Base-by-base conservation (phyloP, 257 asterid species). In the Lavandula angustifolia region DNA sequence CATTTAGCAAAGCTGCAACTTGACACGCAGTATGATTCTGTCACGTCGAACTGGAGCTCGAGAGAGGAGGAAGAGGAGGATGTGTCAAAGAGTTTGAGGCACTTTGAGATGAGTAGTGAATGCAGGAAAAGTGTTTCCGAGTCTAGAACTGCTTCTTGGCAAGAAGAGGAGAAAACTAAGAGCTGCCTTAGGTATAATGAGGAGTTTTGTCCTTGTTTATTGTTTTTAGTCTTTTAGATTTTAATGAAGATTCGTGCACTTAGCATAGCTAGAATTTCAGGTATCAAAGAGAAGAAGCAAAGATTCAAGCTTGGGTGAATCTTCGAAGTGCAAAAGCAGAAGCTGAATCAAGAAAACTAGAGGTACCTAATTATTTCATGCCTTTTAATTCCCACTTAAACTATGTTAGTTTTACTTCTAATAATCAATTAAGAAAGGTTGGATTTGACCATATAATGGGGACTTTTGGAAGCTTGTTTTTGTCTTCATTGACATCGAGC, bases 21-120 rank as follows among this genome's bases (percentile, higher is more conserved):
- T 2, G 96, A 84, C 74, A 59, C 77, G 5, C 87, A 79, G 50
- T 86, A 73, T 5, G 89, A 83, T 63, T 78, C 90, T 0, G 78
- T 76, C 11, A 66, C 82, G 0, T 72, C 92, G 6, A 89, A 85
- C 50, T 94, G 99, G 99, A 90, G 97, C 73, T 84, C 97, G 4
- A 81, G 95, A 59, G 97, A 90, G 32, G 99, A 90, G 82, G 97
- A 94, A 60, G 99, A 94, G 64, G 99, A 94, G 81, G 99, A 94
- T 2, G 80, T 94, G 27, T 94, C 99, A 0, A 94, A 94, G 87
- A 94, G 99, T 61, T 81, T 94, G 84, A 84, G 99, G 68, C 99
- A 94, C 76, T 90, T 85, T 29, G 99, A 94, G 84, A 81, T 86
- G 71, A 87, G 62, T 41, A 71, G 67, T 13, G 94, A 85, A 70